Evolutionary conservation across 2,329 filamentous ascomycete species (phyloP), one percentile per base, ranked within the genome.

Genomic region (Beauveria asiatica): DNA sequence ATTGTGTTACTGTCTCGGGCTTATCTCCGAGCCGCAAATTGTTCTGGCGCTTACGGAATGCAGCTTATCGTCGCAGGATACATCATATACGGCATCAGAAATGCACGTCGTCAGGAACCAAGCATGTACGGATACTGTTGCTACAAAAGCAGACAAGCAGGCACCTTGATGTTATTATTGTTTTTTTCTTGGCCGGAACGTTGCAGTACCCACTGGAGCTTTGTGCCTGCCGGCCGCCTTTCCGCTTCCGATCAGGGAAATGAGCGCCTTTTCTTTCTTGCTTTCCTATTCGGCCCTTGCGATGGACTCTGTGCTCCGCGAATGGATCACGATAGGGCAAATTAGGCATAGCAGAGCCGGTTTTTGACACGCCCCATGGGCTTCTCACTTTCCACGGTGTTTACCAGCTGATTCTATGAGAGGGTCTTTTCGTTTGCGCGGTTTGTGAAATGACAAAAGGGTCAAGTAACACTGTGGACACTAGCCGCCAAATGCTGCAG

Each of bases 191-290:
- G 33, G 25, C 46, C 46, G 48, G 56, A 58, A 51, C 56, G 39
- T 51, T 58, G 37, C 56, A 49, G 54, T 41, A 41, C 39, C 48
- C 46, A 42, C 37, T n/a, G 7, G 13, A 10, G 11, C 27, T 30
- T 41, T 57, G 37, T 49, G 25, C 46, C 41, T 46, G 44, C 30
- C 45, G 21, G 54, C 25, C 56, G 56, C 23, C 46, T 51, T 57
- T 58, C 56, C 56, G 56, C 56, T 58, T 58, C 56, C 48, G 46
- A 58, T 58, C 56, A 57, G 54, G 41, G n/a, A 46, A 50, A 42
- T 37, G 44, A 50, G 55, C 23, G 13, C 21, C 51, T 42, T 44
- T 44, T 21, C 27, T 21, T n/a, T 54, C 23, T 27, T 39, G 45
- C 30, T 57, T 57, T 19, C 55, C 55, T 21, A 51, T 58, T 37